These are phyloP conservation scores for Apophysomyces trapeziformis DNA, from an alignment of 371 early-diverging fungal species.

Conservation along the genomic window DNA sequence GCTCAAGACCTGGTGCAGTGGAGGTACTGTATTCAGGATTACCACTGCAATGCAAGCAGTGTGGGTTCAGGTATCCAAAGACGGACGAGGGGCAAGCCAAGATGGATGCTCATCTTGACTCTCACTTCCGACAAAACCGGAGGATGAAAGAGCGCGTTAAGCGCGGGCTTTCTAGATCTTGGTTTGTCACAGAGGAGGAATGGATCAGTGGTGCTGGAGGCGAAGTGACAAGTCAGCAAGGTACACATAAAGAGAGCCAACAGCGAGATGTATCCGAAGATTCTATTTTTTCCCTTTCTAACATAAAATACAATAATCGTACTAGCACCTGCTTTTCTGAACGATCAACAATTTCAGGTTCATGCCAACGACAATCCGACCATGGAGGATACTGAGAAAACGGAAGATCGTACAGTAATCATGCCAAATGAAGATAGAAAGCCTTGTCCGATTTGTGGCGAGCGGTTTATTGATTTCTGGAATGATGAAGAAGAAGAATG, in stretches of 20 bases:
- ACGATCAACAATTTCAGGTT: slow-evolving; percentile 25
- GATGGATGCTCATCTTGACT: slow-evolving; percentile 88
- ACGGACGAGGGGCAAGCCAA: slow-evolving; percentile 70
- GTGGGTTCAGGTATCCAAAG: slow-evolving; percentile 83
- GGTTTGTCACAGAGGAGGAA: slow-evolving; percentile 80
- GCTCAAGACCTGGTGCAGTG: slow-evolving; percentile 62
- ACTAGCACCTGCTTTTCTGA: slow-evolving; percentile 47
- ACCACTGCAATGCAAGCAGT: slow-evolving; percentile 87
- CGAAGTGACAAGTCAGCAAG: slow-evolving; percentile 53
- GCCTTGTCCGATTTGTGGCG: slow-evolving; percentile 88
- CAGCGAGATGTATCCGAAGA: slow-evolving; percentile 1
- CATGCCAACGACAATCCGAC: slow-evolving; percentile 22
- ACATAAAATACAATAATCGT: not conserved
- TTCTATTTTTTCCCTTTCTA: not conserved
- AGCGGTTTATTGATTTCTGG: slow-evolving; percentile 83
- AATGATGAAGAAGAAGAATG: slow-evolving; percentile 91
- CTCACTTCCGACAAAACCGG: slow-evolving; percentile 93
- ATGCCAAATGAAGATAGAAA: slow-evolving; percentile 55
- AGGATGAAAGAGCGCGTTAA: slow-evolving; percentile 78
- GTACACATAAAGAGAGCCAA: slow-evolving; percentile 23
- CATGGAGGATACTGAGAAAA: slow-evolving; percentile 24
- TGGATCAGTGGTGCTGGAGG: slow-evolving; percentile 55
- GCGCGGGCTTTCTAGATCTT: slow-evolving; percentile 80
- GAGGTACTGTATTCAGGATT: slow-evolving; percentile 76
- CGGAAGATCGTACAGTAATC: slow-evolving; percentile 44